These are phyloP conservation scores for Barnettozyma populi DNA, from an alignment of 805 yeast species.

Conservation along the genomic window DNA sequence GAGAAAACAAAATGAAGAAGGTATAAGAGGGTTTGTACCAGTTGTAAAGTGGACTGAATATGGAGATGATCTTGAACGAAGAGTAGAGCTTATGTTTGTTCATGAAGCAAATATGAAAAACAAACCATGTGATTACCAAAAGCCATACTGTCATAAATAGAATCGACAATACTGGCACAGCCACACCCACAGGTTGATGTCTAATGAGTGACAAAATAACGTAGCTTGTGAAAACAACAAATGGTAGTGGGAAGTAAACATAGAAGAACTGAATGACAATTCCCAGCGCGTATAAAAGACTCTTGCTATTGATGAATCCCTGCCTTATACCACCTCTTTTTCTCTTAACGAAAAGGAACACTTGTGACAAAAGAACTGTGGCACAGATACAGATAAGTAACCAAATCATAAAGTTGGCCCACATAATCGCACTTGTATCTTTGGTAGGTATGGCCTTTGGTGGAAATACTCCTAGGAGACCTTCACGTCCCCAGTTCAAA, in stretches of 20 bases:
- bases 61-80: slow-evolving; percentile 39
- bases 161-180: slow-evolving; percentile 3
- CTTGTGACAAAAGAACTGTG: slow-evolving; percentile 1
- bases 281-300: neutral
- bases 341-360: slow-evolving; percentile 5
- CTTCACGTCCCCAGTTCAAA: slow-evolving; percentile 25
- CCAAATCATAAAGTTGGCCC: slow-evolving; percentile 40
- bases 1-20: slow-evolving; percentile 34
- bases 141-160: slow-evolving; percentile 4
- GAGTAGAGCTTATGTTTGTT: slow-evolving; percentile 35
- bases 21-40: slow-evolving; percentile 38
- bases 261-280: slow-evolving; percentile 7
- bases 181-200: neutral
- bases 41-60: slow-evolving; percentile 43
- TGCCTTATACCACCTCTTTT: neutral
- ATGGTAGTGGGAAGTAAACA: slow-evolving; percentile 11
- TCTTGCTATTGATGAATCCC: neutral
- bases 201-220: slow-evolving; percentile 2
- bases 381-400: slow-evolving; percentile 5
- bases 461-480: slow-evolving; percentile 9
- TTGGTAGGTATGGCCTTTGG: slow-evolving; percentile 36
- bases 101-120: slow-evolving; percentile 11
- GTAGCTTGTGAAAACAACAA: slow-evolving; percentile 8
- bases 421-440: slow-evolving; percentile 32
- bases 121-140: slow-evolving; percentile 7